Conservation (phyloP, 345 rosid genomes). For the Tarenaya hassleriana region DNA sequence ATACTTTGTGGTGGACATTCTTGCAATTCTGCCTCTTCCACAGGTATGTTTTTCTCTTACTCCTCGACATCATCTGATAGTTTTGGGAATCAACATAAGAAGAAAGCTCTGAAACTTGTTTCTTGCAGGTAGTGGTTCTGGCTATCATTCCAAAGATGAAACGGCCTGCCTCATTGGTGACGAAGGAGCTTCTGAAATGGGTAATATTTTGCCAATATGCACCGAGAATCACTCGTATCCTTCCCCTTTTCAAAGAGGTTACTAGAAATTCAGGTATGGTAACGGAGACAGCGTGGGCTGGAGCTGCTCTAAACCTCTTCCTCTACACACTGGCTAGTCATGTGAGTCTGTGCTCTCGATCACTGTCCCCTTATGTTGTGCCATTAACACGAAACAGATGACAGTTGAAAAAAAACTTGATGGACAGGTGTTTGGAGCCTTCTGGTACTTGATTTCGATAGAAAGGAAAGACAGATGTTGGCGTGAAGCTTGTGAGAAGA, state of each 20-base stretch:
- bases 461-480: constrained; percentile 37
- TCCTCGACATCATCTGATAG: too few relatives aligned
- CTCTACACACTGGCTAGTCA: constrained; percentile 37
- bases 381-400: background rate
- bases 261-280: constrained; percentile 36
- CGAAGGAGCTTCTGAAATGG: constrained; percentile 34
- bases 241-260: constrained; percentile 30
- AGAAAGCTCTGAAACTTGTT: background rate
- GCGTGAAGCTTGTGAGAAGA: constrained; percentile 29
- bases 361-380: background rate
- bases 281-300: constrained; percentile 37
- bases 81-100: background rate
- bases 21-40: constrained; percentile 34
- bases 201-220: constrained; percentile 30
- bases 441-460: constrained; percentile 37
- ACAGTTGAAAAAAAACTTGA: background rate
- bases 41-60: constrained; percentile 24
- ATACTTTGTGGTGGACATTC: constrained; percentile 29
- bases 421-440: constrained; percentile 28
- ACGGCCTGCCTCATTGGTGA: constrained; percentile 19
- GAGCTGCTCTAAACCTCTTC: constrained; percentile 32
- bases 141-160: constrained; percentile 24
- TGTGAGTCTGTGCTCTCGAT: constrained; percentile 17
- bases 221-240: constrained; percentile 29
- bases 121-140: constrained; percentile 26